These are phyloP conservation scores for Collybia mongolica DNA, from an alignment of 768 basidiomycete genomes.

Conservation along the genomic window DNA sequence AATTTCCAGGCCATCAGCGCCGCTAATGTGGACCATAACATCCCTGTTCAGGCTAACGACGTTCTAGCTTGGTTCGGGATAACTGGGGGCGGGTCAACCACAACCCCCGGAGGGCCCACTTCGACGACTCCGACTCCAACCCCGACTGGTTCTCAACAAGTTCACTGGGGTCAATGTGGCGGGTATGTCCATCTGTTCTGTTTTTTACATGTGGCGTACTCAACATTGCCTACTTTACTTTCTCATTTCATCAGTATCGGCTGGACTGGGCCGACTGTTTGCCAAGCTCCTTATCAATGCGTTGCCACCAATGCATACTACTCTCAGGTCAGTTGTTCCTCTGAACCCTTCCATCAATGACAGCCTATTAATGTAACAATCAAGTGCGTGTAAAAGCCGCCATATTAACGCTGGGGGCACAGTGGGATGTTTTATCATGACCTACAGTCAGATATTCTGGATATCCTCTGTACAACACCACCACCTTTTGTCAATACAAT, in stretches of 20 bases:
- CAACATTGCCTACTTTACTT: no score
- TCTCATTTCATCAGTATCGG: neutral
- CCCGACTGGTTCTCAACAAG: slow-evolving; percentile 5
- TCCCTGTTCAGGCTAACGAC: slow-evolving; percentile 41
- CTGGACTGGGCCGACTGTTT: slow-evolving; percentile 4
- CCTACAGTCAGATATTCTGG: no score
- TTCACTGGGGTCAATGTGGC: slow-evolving; percentile 12
- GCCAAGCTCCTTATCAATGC: neutral
- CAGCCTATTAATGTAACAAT: no score
- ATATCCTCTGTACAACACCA: no score
- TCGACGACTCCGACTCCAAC: neutral
- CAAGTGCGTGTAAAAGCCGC: no score
- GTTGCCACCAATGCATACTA: neutral
- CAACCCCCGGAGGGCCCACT: slow-evolving; percentile 11
- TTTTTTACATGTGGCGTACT: no score
- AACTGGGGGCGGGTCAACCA: slow-evolving; percentile 17
- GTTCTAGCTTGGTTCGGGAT: slow-evolving; percentile 46
- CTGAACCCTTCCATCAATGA: no score
- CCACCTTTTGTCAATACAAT: no score
- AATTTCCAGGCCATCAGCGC: slow-evolving; percentile 45
- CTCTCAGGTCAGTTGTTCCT: slow-evolving; percentile 1
- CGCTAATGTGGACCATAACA: slow-evolving; percentile 43
- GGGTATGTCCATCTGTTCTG: neutral
- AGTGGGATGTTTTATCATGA: no score
- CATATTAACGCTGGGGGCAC: no score